Evolutionary conservation across 768 basidiomycete genomes (phyloP), one percentile per base, ranked within the genome.

Genomic region (Zangia roseola): DNA sequence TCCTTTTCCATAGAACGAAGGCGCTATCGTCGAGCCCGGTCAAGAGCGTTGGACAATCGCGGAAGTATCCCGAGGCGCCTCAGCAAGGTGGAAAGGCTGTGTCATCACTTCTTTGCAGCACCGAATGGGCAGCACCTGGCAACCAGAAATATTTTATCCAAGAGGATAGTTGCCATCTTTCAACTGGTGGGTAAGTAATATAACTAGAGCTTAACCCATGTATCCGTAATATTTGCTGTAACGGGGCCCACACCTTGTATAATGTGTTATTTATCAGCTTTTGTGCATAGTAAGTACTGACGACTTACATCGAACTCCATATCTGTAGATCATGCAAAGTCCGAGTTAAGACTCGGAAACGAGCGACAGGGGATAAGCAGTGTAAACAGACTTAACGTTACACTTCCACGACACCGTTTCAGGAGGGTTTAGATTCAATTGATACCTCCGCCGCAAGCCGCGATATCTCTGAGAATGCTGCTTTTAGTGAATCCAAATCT

Each of bases 381-480:
- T 42, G 31, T 30, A 35, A 36, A n/a, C 12, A 12, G 20, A 31
- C 10, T 40, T 21, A 34, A 28, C 2, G 19, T 42, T 43, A 55
- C 25, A 28, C 28, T 20, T 55, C 46, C 6, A 24, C 19, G 33
- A 36, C 6, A 25, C 17, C 42, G 17, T 37, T 34, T 13, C 49
- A 37, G n/a, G 43, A 6, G 10, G 52, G 35, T 24, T 50, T 43
- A 17, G 46, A 57, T 51, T 86, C 85, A 17, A 77, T 64, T 5
- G 83, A 77, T 8, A 86, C 77, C 57, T 91, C 85, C 3, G 84
- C 76, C 6, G 81, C 79, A 12, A 93, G 75, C 30, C 91, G 75
- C 14, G 91, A 92, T 25, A 93, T 92, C 59, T 93, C 91, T 8
- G 87, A 90, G 61, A 93, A 93, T 1, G 90, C 89, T 17, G 73